Percentiles rank a stretch among this genome's conserved stretches.
Conservation (phyloP, 306 rosid genomes). For the Fragaria nilgerrensis region DNA sequence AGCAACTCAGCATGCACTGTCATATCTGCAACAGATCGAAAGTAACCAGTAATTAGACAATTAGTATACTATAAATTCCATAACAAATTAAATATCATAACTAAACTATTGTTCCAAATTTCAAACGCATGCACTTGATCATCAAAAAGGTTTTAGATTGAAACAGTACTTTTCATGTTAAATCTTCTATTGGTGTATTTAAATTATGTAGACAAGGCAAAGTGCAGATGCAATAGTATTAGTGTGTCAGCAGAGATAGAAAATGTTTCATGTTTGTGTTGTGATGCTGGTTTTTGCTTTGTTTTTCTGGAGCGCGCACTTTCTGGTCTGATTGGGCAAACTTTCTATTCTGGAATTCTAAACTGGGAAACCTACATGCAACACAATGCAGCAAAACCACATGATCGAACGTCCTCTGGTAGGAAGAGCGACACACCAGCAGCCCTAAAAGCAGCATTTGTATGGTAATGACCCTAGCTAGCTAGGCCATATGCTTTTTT, state of each 20-base stretch:
- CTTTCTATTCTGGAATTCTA: conserved; percentile 14
- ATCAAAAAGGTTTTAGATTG: neutral
- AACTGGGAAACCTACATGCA: conserved; percentile 18
- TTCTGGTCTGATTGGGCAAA: conserved; percentile 9
- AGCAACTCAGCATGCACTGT: conserved; percentile 7
- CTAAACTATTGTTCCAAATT: neutral
- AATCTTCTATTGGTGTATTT: neutral
- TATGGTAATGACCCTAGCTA: too few species aligned
- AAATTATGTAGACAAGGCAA: neutral
- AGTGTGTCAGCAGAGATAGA: neutral
- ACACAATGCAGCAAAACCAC: neutral
- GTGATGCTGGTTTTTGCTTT: neutral
- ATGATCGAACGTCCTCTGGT: neutral
- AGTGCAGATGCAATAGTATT: conserved; percentile 1
- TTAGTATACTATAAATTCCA: neutral
- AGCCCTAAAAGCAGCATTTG: conserved; percentile 1
- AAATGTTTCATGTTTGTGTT: neutral
- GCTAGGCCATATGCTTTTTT: conserved; percentile 19
- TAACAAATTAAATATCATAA: neutral
- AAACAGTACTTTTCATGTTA: neutral
- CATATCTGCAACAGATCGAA: neutral
- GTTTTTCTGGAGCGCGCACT: neutral
- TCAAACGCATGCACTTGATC: conserved; percentile 7
- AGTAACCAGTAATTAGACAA: neutral
- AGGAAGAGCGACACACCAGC: neutral